A percentile compares a stretch with the other conserved stretches of the same genome.
Conservation (phyloP, 2,329 filamentous ascomycete genomes). For the Aspergillus texensis region DNA sequence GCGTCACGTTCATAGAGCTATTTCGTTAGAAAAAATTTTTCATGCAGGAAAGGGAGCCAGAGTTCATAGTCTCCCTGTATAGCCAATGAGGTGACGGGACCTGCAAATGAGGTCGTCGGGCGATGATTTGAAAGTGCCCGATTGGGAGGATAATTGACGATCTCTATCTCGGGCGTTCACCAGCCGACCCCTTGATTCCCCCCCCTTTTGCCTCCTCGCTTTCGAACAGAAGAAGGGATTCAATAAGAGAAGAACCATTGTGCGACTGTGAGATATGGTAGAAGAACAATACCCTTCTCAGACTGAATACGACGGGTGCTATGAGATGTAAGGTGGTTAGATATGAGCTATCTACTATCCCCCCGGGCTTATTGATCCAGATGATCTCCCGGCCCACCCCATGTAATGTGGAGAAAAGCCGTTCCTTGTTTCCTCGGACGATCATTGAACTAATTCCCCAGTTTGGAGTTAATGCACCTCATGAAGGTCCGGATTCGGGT, state of each 20-base stretch:
- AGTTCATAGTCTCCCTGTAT: background rate
- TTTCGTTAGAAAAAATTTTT: background rate
- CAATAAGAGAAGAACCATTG: background rate
- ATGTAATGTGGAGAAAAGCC: background rate
- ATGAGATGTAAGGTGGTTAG: background rate
- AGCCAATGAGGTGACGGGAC: background rate
- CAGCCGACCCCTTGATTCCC: constrained; percentile 13
- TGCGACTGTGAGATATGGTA: background rate
- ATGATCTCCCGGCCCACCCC: constrained; percentile 2
- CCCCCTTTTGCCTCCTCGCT: constrained; percentile 4
- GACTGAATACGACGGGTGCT: background rate
- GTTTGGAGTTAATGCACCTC: background rate
- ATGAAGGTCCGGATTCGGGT: background rate
- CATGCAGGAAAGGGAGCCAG: background rate
- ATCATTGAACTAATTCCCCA: constrained; percentile 2
- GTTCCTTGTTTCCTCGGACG: background rate
- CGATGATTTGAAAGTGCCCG: background rate
- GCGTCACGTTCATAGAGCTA: background rate
- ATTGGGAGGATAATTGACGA: constrained; percentile 13
- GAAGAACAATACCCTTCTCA: background rate
- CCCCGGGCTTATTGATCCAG: background rate
- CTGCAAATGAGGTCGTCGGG: background rate
- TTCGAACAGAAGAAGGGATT: background rate
- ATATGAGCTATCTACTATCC: background rate
- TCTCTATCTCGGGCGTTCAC: constrained; percentile 11